These are phyloP conservation scores for Aegilops longissima DNA, from an alignment of 176 grass and related monocot species.

Conservation along the genomic window DNA sequence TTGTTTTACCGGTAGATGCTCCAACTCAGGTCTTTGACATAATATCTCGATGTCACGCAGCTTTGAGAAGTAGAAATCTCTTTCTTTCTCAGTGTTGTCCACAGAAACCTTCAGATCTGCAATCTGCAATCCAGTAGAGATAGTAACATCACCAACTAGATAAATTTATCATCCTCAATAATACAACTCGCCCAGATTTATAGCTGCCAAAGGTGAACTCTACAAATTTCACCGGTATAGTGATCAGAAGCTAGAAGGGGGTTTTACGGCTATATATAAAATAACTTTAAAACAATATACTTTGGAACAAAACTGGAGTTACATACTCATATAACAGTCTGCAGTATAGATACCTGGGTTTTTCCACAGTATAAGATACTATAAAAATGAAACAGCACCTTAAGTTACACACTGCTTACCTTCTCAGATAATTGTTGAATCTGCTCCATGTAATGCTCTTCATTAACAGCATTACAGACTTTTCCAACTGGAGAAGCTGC, in stretches of 20 bases:
- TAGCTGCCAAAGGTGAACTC: not conserved
- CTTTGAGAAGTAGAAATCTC: conserved; percentile 88
- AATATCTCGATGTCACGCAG: conserved; percentile 85
- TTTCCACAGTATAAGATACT: not conserved
- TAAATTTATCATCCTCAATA: not conserved
- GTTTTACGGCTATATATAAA: not conserved
- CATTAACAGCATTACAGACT: conserved; percentile 28
- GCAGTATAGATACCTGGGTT: not conserved
- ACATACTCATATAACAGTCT: not conserved
- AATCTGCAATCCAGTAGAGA: conserved; percentile 45
- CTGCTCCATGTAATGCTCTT: conserved; percentile 53
- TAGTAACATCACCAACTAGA: conserved; percentile 4
- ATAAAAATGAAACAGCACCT: not conserved
- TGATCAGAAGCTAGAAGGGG: not conserved
- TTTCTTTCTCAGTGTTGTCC: conserved; percentile 74
- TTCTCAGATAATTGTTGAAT: conserved; percentile 62
- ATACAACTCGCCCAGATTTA: not conserved
- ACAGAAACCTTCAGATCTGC: conserved; percentile 59
- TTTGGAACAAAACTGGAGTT: not conserved
- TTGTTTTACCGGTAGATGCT: conserved; percentile 72
- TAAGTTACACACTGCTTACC: conserved; percentile 15
- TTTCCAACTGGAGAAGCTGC: conserved; percentile 53
- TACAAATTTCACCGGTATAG: not conserved
- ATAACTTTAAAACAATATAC: not conserved
- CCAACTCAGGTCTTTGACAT: conserved; percentile 75